Evolutionary conservation across 768 basidiomycete genomes (phyloP).

Genomic region (Boletus reticuloceps): DNA sequence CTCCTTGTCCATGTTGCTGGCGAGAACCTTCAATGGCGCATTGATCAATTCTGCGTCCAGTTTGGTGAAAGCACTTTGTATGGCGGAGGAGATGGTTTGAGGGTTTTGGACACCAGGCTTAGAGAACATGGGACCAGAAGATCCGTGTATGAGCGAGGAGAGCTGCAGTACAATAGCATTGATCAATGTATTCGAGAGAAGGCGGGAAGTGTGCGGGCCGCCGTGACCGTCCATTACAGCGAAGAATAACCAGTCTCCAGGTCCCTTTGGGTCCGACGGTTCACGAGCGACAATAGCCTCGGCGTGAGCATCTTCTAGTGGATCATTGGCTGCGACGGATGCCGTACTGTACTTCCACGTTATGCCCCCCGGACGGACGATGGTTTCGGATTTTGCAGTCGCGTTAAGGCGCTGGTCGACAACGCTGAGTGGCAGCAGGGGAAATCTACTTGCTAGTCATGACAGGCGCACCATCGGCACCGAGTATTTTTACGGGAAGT

Average conservation of each 20-base stretch:
- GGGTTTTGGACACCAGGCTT: constrained; percentile 37
- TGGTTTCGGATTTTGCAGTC: constrained; percentile 45
- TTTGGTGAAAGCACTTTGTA: constrained; percentile 72
- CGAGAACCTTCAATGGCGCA: constrained; percentile 72
- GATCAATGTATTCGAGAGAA: constrained; percentile 82
- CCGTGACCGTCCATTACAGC: constrained; percentile 90
- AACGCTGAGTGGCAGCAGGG: constrained; percentile 52
- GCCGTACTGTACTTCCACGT: constrained; percentile 80
- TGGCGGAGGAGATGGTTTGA: constrained; percentile 62
- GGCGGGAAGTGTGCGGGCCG: constrained; percentile 78
- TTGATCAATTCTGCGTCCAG: constrained; percentile 85
- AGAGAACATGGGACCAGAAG: constrained; percentile 33
- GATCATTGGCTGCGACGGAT: constrained; percentile 79
- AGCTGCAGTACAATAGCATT: constrained; percentile 82
- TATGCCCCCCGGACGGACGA: constrained; percentile 51
- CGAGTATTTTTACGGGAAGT: constrained; percentile 49
- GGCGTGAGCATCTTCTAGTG: constrained; percentile 87
- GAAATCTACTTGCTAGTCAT: constrained; percentile 51
- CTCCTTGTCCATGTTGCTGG: constrained; percentile 51
- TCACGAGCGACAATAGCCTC: constrained; percentile 66
- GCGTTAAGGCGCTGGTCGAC: constrained; percentile 59
- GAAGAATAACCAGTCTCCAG: constrained; percentile 80
- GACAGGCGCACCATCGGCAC: constrained; percentile 58
- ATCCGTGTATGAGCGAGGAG: constrained; percentile 44
- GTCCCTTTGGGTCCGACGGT: constrained; percentile 51